phyloP scores from a whole-genome alignment of 208 protist species.

The Trypanosoma lewisi region DNA sequence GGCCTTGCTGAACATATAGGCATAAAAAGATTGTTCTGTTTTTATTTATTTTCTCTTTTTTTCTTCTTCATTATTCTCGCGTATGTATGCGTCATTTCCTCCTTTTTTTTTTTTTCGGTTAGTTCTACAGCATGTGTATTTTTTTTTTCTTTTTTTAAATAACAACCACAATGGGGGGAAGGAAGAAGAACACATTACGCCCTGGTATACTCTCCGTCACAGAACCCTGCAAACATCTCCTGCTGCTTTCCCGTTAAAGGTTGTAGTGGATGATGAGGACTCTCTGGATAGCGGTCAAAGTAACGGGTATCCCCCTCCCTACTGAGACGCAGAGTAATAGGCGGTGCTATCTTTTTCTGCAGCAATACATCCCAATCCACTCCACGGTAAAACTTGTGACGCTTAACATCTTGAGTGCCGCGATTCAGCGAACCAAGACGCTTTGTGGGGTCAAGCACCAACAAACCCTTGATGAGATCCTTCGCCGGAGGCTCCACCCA shows the following conservation, averaged over 20 bases:
- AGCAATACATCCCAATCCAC: slow-evolving; percentile 94
- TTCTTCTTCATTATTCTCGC: not conserved
- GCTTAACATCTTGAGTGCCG: slow-evolving; percentile 94
- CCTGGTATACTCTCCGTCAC: slow-evolving; percentile 78
- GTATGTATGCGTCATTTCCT: no score
- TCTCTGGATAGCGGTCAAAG: slow-evolving; percentile 92
- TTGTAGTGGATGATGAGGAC: slow-evolving; percentile 67
- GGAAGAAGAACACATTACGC: slow-evolving; percentile 35
- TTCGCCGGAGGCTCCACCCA: slow-evolving; percentile 81
- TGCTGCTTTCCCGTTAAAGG: slow-evolving; percentile 78
- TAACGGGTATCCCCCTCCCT: slow-evolving; percentile 85
- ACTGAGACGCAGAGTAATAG: slow-evolving; percentile 79
- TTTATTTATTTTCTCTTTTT: not conserved
- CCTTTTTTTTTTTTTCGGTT: not conserved
- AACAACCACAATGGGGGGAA: slow-evolving; percentile 7
- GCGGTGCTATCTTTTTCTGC: slow-evolving; percentile 71
- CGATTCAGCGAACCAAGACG: slow-evolving; percentile 87
- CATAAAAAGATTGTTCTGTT: not conserved
- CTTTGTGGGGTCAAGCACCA: slow-evolving; percentile 80
- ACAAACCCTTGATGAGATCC: slow-evolving; percentile 82
- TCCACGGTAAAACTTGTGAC: slow-evolving; percentile 95
- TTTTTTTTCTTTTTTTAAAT: slow-evolving; percentile 1
- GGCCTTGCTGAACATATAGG: not conserved
- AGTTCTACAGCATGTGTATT: not conserved
- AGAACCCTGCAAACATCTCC: slow-evolving; percentile 87